Evolutionary conservation across 768 basidiomycete species (phyloP), one percentile per base, ranked within the genome.

Genomic region (Fomitopsis serialis): DNA sequence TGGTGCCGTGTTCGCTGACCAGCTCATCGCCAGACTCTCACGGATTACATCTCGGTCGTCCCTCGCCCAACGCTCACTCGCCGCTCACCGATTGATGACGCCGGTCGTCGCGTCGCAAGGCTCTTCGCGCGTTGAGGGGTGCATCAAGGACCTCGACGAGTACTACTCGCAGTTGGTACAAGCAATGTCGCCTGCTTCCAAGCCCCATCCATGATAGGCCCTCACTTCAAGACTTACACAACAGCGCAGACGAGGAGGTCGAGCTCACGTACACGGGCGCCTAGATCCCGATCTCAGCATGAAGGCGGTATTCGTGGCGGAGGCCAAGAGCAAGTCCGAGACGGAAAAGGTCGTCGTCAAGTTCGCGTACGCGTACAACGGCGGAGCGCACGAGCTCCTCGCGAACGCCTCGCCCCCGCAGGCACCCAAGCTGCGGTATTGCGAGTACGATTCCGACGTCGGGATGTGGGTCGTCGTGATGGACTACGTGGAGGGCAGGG

Each of bases 1-100:
- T 22, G 64, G 63, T 8, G 63, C 54, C 8, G 57, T 64, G 21
- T 55, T 62, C 45, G 55, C 54, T 19, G 56, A 62, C 51, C 11
- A 37, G 13, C 43, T 59, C 36, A 50, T 64, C 12, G 52, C 50
- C 59, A 64, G 40, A 11, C 50, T 9, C 56, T 64, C 2, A 58
- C 55, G 13, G 64, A 62, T 44, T 54, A 51, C 36, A 37, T 57
- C 21, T 55, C 40, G 36, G 8, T 55, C 25, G 43, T 45, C 9
- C 46, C 50, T 19, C 46, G 48, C 24, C 47, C 42, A 46, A 22
- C 12, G n/a, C n/a, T n/a, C n/a, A n/a, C n/a, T n/a, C n/a, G 45
- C 32, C 21, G 42, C 24, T 45, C 53, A 1, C 10, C 23, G 27
- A 21, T 50, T 48, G 50, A 34, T 36, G 48, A 29, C 13, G 44